phyloP scores from a whole-genome alignment of 306 rosid species.

The Lithocarpus polystachyus region DNA sequence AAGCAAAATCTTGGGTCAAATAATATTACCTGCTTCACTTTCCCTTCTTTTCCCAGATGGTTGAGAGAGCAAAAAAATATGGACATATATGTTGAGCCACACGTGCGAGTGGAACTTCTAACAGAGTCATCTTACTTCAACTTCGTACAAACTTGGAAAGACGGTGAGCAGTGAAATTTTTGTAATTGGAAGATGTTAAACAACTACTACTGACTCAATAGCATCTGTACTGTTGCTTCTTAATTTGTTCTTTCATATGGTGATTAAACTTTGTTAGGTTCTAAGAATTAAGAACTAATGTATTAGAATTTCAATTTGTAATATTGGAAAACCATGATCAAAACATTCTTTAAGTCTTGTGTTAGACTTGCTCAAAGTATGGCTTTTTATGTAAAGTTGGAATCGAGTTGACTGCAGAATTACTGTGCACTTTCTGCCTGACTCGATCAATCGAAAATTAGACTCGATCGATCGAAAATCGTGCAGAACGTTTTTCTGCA shows the following conservation, averaged over 20 bases:
- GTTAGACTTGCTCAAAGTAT: too few relatives aligned
- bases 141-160: conserved; percentile 80
- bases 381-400: too few relatives aligned
- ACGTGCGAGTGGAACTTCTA: conserved; percentile 66
- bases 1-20: conserved; percentile 1
- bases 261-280: neutral
- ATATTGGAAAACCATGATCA: too few relatives aligned
- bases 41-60: conserved; percentile 59
- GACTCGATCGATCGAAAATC: too few relatives aligned
- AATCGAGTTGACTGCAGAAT: too few relatives aligned
- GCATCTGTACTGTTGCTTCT: neutral
- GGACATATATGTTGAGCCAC: conserved; percentile 83
- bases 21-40: conserved; percentile 13
- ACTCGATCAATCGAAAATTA: too few relatives aligned
- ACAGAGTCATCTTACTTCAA: conserved; percentile 72
- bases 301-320: too few relatives aligned
- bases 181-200: neutral
- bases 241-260: conserved; percentile 9
- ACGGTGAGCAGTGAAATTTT: conserved; percentile 54
- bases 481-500: too few relatives aligned
- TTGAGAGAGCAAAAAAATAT: conserved; percentile 68
- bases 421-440: too few relatives aligned
- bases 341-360: too few relatives aligned
- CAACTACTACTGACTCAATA: conserved; percentile 6
- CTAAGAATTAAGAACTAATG: too few relatives aligned